These are phyloP conservation scores for Globisporangium emineosum DNA, from an alignment of 352 stramenopile genomes.

Conservation along the genomic window DNA sequence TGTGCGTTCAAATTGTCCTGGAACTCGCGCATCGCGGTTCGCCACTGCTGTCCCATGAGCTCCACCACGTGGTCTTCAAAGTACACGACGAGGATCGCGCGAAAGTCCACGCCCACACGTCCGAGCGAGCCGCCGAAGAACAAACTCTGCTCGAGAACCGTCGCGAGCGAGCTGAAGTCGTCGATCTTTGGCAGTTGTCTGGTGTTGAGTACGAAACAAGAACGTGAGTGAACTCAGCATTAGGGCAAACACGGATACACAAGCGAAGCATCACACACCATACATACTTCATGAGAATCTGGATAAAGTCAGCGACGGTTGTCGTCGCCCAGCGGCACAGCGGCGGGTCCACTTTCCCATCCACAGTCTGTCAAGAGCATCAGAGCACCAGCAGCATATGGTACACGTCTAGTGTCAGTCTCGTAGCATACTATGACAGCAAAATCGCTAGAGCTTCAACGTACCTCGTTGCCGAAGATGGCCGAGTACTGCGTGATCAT, in stretches of 20 bases:
- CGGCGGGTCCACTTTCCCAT: constrained; percentile 77
- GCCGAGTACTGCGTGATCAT: constrained; percentile 90
- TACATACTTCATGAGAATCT: constrained; percentile 81
- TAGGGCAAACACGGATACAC: not conserved
- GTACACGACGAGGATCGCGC: constrained; percentile 71
- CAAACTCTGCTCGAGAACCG: constrained; percentile 78
- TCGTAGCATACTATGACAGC: not conserved
- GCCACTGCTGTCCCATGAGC: constrained; percentile 62
- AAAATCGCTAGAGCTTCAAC: not conserved
- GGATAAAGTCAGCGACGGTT: constrained; percentile 77
- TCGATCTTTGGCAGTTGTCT: constrained; percentile 85
- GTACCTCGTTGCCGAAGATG: constrained; percentile 85
- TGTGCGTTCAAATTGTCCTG: constrained; percentile 51
- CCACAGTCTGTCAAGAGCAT: constrained; percentile 39
- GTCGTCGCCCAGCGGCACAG: constrained; percentile 79
- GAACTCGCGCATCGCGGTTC: constrained; percentile 55
- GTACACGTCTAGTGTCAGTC: no score
- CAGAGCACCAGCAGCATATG: no score
- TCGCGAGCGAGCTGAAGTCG: constrained; percentile 78
- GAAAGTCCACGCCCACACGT: constrained; percentile 81
- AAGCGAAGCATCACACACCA: not conserved
- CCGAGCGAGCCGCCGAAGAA: constrained; percentile 84
- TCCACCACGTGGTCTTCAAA: constrained; percentile 81
- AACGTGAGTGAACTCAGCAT: not conserved
- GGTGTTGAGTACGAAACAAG: not conserved